A percentile compares a stretch with the other conserved stretches of the same genome.
These are phyloP conservation scores for Boletus insuetus DNA, from an alignment of 768 basidiomycete species.

Conservation along the genomic window DNA sequence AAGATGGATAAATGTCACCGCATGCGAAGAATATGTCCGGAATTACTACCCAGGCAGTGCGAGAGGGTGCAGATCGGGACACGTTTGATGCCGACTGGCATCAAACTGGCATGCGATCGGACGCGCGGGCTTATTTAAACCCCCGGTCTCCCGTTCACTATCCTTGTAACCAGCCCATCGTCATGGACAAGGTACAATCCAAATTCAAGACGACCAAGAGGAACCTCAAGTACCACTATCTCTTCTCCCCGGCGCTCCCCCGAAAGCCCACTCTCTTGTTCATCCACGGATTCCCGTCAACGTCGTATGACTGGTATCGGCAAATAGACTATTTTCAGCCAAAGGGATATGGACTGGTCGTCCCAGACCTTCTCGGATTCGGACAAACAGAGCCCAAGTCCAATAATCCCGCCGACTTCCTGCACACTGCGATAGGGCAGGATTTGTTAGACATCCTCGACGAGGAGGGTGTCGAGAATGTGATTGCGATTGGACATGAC, in stretches of 20 bases:
- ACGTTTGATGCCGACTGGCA: slow-evolving; percentile 13
- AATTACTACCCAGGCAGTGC: slow-evolving; percentile 15
- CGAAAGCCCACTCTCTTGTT: slow-evolving; percentile 40
- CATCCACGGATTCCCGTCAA: slow-evolving; percentile 45
- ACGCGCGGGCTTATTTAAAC: slow-evolving; percentile 6
- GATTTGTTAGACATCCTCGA: slow-evolving; percentile 41
- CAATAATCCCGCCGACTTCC: slow-evolving; percentile 26
- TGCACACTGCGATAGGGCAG: slow-evolving; percentile 23
- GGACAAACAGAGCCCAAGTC: slow-evolving; percentile 45
- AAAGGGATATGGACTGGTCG: slow-evolving; percentile 43
- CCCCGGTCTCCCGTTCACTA: background rate
- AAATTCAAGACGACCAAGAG: slow-evolving; percentile 37
- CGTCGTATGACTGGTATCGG: slow-evolving; percentile 41
- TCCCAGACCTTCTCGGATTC: slow-evolving; percentile 47
- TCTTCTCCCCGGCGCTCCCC: slow-evolving; percentile 22
- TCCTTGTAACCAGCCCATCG: background rate
- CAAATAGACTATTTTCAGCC: slow-evolving; percentile 38
- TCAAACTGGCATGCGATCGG: slow-evolving; percentile 18
- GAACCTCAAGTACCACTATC: slow-evolving; percentile 37
- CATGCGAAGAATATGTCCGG: slow-evolving; percentile 1
- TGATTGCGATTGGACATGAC: slow-evolving; percentile 40
- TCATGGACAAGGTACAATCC: slow-evolving; percentile 27
- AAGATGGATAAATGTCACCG: background rate
- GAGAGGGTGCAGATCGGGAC: slow-evolving; percentile 14
- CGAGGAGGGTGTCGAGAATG: slow-evolving; percentile 30